phyloP scores from a whole-genome alignment of 257 asterid species.

The Fraxinus quadrangulata region DNA sequence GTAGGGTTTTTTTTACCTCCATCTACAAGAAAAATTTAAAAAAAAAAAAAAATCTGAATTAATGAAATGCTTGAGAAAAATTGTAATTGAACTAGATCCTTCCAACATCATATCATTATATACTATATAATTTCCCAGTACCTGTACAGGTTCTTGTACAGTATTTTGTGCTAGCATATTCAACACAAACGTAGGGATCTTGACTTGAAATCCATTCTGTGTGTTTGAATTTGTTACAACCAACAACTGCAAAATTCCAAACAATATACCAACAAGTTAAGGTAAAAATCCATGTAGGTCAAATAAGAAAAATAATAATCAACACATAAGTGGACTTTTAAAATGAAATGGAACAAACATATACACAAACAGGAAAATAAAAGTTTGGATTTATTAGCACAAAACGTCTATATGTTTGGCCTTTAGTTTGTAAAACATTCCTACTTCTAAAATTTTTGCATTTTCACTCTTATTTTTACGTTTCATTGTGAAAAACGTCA shows the following conservation, averaged over 20 bases:
- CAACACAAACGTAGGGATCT: conserved; percentile 26
- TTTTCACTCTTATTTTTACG: too few relatives aligned
- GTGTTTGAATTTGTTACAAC: conserved; percentile 23
- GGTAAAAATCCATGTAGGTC: neutral
- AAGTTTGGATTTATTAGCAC: too few relatives aligned
- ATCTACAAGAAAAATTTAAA: conserved; percentile 32
- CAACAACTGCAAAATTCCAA: conserved; percentile 2
- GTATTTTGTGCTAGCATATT: conserved; percentile 20
- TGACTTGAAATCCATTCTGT: conserved; percentile 26
- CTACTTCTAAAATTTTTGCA: too few relatives aligned
- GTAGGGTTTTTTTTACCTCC: conserved; percentile 57
- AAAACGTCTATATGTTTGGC: too few relatives aligned
- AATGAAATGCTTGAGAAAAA: neutral
- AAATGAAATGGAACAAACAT: neutral
- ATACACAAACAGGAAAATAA: too few relatives aligned
- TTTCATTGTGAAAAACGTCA: too few relatives aligned
- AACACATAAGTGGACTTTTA: neutral
- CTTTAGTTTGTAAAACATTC: too few relatives aligned
- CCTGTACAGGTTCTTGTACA: conserved; percentile 26
- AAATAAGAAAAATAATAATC: neutral
- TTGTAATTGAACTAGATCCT: neutral
- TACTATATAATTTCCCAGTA: neutral
- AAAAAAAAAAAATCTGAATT: neutral
- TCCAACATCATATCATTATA: neutral
- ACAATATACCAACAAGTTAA: neutral